phyloP scores from a whole-genome alignment of 2,329 filamentous ascomycete species.

The Diaporthe nobilis region DNA sequence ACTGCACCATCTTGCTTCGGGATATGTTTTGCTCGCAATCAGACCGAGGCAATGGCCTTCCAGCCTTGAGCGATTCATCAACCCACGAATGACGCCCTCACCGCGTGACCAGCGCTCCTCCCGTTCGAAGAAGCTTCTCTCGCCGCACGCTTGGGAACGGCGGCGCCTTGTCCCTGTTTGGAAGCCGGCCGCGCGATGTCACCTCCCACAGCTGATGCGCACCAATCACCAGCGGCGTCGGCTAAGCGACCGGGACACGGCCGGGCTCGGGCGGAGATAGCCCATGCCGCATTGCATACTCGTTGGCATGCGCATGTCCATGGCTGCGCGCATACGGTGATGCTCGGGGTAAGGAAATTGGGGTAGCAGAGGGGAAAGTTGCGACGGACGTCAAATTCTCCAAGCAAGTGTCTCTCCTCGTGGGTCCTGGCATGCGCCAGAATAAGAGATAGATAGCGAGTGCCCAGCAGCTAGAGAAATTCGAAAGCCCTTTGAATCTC shows the following conservation, averaged over 20 bases:
- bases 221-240: conserved; percentile 38
- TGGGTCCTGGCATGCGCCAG: conserved; percentile 14
- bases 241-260: conserved; percentile 6
- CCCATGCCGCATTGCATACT: conserved; percentile 31
- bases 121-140: conserved; percentile 1
- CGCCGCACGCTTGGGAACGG: not conserved
- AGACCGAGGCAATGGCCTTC: conserved; percentile 17
- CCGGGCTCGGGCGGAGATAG: conserved; percentile 33
- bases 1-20: not conserved
- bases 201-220: conserved; percentile 35
- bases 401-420: not conserved
- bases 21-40: not conserved
- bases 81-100: conserved; percentile 15
- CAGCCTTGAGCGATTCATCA: not conserved
- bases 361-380: conserved; percentile 26
- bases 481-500: not conserved
- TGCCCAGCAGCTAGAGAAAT: conserved; percentile 14
- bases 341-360: conserved; percentile 33
- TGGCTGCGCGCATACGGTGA: conserved; percentile 8
- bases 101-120: conserved; percentile 5
- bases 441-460: conserved; percentile 35
- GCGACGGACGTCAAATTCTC: not conserved
- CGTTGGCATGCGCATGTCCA: not conserved
- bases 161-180: not conserved
- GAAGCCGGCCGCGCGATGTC: conserved; percentile 25